Percentiles rank a stretch among this genome's conserved stretches.
Conservation (phyloP, 73 alveolate species). For the Uronychia setigera region DNA sequence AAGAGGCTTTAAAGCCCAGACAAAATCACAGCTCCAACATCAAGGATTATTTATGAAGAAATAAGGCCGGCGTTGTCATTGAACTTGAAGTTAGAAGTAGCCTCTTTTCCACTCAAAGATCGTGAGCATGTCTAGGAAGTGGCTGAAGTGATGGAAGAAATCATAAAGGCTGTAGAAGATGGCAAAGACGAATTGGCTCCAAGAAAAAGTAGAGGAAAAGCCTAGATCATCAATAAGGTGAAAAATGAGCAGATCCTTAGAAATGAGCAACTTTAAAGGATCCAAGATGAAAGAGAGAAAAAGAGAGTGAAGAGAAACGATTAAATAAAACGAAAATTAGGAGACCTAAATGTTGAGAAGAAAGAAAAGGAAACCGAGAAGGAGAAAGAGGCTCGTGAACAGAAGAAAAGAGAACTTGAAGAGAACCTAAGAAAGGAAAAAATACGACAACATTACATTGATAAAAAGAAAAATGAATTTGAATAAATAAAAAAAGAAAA, state of each 20-base stretch:
- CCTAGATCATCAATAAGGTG: conserved; percentile 47
- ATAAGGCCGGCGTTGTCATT: neutral
- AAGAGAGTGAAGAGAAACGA: conserved; percentile 34
- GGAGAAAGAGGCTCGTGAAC: conserved; percentile 10
- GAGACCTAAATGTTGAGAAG: conserved; percentile 19
- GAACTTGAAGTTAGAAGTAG: neutral
- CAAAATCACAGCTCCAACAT: neutral
- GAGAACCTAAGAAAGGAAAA: conserved; percentile 22
- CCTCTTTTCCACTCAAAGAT: neutral
- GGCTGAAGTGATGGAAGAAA: neutral
- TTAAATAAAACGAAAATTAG: conserved; percentile 4
- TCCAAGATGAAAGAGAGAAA: conserved; percentile 16
- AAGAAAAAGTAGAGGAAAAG: conserved; percentile 17
- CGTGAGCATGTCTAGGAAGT: neutral
- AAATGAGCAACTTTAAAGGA: conserved; percentile 4
- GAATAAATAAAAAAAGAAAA: conserved; percentile 28
- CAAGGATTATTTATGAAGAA: neutral
- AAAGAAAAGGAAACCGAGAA: conserved; percentile 34
- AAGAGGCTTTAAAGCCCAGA: neutral
- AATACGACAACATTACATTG: conserved; percentile 1
- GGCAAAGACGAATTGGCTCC: neutral
- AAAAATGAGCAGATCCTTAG: conserved; percentile 22
- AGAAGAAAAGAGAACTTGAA: conserved; percentile 21
- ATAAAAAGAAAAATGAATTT: conserved; percentile 28
- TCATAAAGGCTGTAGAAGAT: neutral